Percentiles rank a stretch among this genome's conserved stretches.
These are phyloP conservation scores for Neofusicoccum sp. DNA, from an alignment of 2,329 filamentous ascomycete species.

Conservation along the genomic window DNA sequence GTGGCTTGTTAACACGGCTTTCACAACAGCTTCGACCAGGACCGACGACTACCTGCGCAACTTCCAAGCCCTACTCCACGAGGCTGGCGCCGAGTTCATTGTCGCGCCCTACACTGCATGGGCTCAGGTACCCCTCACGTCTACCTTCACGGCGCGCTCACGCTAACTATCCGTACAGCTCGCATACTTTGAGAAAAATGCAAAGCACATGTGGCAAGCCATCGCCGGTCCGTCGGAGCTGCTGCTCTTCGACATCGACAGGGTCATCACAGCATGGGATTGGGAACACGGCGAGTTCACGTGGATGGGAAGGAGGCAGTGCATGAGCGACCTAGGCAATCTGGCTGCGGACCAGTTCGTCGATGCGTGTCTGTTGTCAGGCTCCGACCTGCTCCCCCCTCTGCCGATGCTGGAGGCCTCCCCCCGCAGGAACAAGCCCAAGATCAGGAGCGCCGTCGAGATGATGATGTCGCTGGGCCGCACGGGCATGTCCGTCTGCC, in stretches of 20 bases:
- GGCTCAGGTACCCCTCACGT: conserved; percentile 67
- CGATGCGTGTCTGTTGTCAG: conserved; percentile 79
- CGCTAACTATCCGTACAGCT: conserved; percentile 53
- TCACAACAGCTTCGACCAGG: conserved; percentile 17
- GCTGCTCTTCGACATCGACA: conserved; percentile 79
- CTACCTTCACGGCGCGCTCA: conserved; percentile 21
- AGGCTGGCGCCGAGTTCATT: conserved; percentile 69
- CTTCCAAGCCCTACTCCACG: conserved; percentile 70
- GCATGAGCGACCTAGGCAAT: conserved; percentile 65
- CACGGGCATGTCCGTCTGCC: conserved; percentile 72
- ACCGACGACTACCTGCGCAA: conserved; percentile 69
- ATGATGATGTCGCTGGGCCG: conserved; percentile 65
- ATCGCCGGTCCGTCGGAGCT: conserved; percentile 83
- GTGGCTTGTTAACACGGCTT: conserved; percentile 21
- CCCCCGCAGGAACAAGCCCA: conserved; percentile 55
- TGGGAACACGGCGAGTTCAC: conserved; percentile 66
- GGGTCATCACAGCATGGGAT: conserved; percentile 67
- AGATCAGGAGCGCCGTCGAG: conserved; percentile 73
- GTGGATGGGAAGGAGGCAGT: conserved; percentile 63
- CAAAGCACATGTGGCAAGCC: conserved; percentile 66
- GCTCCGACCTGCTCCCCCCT: conserved; percentile 73
- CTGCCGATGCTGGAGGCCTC: conserved; percentile 72
- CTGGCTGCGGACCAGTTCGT: conserved; percentile 72
- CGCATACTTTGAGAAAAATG: conserved; percentile 72
- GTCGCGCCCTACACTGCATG: conserved; percentile 86